Conservation (phyloP, 2,329 filamentous ascomycete genomes). For the Simplicillium sp. region DNA sequence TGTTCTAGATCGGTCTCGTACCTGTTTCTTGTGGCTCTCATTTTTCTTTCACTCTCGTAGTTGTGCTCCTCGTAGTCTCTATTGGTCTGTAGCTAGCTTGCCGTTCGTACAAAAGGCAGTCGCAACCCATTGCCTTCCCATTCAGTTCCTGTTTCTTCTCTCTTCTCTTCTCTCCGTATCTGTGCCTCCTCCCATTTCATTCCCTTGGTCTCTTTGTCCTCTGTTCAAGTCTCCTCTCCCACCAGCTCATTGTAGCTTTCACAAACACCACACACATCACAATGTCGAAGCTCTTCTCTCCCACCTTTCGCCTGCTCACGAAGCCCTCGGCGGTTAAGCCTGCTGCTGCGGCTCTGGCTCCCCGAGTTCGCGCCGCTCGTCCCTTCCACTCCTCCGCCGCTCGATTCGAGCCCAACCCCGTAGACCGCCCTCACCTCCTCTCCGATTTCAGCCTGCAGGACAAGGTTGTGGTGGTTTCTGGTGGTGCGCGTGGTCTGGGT, state of each 20-base stretch:
- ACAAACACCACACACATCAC: neutral
- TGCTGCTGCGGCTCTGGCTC: slow-evolving; percentile 4
- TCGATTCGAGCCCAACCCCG: slow-evolving; percentile 11
- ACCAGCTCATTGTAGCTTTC: neutral
- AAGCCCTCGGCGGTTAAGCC: slow-evolving; percentile 6
- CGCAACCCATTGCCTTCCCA: too few relatives aligned
- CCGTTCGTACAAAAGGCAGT: too few relatives aligned
- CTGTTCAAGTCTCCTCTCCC: neutral
- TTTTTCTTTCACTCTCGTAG: too few relatives aligned
- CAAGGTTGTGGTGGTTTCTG: slow-evolving; percentile 69
- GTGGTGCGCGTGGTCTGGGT: slow-evolving; percentile 67
- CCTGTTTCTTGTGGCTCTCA: too few relatives aligned
- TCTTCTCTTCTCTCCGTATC: neutral
- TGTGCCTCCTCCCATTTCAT: neutral
- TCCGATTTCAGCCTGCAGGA: slow-evolving; percentile 68
- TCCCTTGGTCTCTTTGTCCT: neutral
- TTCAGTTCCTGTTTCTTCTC: neutral
- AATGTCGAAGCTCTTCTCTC: neutral
- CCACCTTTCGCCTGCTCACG: neutral
- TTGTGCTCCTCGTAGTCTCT: too few relatives aligned
- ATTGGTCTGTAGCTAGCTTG: too few relatives aligned
- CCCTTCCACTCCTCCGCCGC: slow-evolving; percentile 12
- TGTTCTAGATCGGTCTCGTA: neutral
- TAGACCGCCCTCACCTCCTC: slow-evolving; percentile 25
- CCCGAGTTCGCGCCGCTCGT: slow-evolving; percentile 7